A percentile compares a stretch with the other conserved stretches of the same genome.
phyloP scores from a whole-genome alignment of 306 rosid species.

The Herpetospermum pedunculosum region DNA sequence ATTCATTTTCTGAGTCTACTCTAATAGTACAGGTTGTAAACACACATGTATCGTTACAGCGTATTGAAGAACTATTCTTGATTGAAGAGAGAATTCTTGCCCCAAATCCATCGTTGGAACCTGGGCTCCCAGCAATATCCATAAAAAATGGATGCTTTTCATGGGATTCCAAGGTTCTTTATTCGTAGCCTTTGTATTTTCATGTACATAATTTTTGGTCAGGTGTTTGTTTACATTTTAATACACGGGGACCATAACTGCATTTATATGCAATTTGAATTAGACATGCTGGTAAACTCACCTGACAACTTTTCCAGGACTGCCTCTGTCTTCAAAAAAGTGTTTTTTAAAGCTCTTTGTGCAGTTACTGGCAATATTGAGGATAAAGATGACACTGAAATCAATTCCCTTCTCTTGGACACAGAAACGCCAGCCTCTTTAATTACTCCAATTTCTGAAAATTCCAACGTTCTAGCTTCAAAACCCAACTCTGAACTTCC shows the following conservation, averaged over 20 bases:
- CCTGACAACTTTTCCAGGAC: background rate
- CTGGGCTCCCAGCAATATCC: conserved; percentile 63
- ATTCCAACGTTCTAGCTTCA: no score
- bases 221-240: background rate
- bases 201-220: background rate
- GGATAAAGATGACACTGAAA: no score
- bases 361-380: background rate
- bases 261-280: background rate
- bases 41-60: conserved; percentile 73
- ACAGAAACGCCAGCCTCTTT: no score
- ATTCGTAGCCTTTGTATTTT: background rate
- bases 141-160: conserved; percentile 66
- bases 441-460: no score
- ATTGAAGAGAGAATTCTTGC: conserved; percentile 48
- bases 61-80: conserved; percentile 64
- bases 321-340: background rate
- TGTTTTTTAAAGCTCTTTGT: background rate
- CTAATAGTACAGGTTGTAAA: conserved; percentile 49
- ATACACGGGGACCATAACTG: background rate
- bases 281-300: background rate
- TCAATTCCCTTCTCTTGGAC: no score
- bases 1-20: conserved; percentile 5
- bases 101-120: conserved; percentile 54
- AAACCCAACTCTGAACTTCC: no score
- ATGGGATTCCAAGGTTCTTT: conserved; percentile 64